These are phyloP conservation scores for Colletotrichum tropicale DNA, from an alignment of 2,329 filamentous ascomycete genomes.

Conservation along the genomic window DNA sequence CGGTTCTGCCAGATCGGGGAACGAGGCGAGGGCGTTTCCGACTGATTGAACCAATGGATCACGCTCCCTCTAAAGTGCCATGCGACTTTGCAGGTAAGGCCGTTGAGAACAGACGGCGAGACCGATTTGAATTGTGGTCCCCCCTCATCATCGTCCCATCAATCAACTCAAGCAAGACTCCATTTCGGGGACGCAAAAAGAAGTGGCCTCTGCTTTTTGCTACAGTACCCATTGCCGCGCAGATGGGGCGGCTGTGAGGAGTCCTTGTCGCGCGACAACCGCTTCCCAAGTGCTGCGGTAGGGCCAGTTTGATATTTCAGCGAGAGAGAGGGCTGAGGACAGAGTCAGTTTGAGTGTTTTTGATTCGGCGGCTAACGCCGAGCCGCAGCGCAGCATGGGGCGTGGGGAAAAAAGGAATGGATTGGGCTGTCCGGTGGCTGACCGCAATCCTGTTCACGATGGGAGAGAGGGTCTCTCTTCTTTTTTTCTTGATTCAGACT, in stretches of 20 bases:
- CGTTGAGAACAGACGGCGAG: background rate
- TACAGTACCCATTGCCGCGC: background rate
- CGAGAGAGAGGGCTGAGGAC: background rate
- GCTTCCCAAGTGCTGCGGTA: background rate
- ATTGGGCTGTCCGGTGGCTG: background rate
- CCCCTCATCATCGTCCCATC: background rate
- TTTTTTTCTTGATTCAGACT: background rate
- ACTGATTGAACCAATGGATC: background rate
- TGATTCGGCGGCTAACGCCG: constrained; percentile 4
- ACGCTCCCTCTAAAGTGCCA: background rate
- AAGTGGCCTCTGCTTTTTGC: background rate
- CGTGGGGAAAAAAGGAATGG: background rate
- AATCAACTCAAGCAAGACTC: background rate
- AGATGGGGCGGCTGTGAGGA: background rate
- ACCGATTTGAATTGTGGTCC: background rate
- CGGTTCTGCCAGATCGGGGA: background rate
- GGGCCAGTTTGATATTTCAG: background rate
- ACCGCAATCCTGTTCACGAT: background rate
- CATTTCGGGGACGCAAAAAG: background rate
- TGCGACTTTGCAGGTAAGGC: background rate
- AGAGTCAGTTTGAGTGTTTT: background rate
- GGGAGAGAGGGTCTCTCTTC: background rate
- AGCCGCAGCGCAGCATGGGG: background rate
- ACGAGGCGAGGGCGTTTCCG: background rate
- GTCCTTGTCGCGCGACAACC: background rate